Base-by-base conservation (phyloP, 768 basidiomycete genomes). In the Boletus subparvulus region DNA sequence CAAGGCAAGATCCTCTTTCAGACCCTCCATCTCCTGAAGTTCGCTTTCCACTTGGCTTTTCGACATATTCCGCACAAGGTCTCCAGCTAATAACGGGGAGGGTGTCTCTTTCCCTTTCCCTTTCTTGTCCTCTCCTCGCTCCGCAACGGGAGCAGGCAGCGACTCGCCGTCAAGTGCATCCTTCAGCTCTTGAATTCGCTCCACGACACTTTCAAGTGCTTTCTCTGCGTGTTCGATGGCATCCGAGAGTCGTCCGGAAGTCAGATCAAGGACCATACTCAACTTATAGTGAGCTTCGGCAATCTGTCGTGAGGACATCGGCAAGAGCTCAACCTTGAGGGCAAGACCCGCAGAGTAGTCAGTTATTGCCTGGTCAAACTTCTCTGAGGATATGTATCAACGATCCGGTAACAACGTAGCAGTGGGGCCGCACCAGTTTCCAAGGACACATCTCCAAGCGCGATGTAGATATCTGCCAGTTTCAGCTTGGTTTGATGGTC, bases 201-300 rank as follows among this genome's bases (percentile, higher is more conserved):
- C 77, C 67, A 87, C 79, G 4, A 97, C 88, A 61, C 91, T 93
- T 62, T 83, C 82, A 17, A 93, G 75, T 0, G 94, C 93, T 56
- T 83, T 82, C 71, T 90, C 84, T 2, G 89, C 92, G 54, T 97
- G 92, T 14, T 70, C 61, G 42, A 98, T 90, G 3, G 95, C 88
- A 54, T 92, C 90, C 14, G 85, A 78, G 6, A 95, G 83, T 12
- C 88, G 83, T 4, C 92, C 91, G 0, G 94, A 83, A 1, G 92
- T 94, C 58, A 96, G 83, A 69, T 98, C 95, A 40, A 94, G 86
- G 13, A 91, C 94, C 69, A 96, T 92, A 66, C 91, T 93, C 60
- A 98, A 81, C 68, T 95, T 94, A 69, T 94, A 97, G 70, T 97
- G 93, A 7, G 88, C 92, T 69, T 94, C 93, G 0, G 95, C 93